Evolutionary conservation across 2,329 filamentous ascomycete species (phyloP).

Genomic region (Aspergillus sp.): DNA sequence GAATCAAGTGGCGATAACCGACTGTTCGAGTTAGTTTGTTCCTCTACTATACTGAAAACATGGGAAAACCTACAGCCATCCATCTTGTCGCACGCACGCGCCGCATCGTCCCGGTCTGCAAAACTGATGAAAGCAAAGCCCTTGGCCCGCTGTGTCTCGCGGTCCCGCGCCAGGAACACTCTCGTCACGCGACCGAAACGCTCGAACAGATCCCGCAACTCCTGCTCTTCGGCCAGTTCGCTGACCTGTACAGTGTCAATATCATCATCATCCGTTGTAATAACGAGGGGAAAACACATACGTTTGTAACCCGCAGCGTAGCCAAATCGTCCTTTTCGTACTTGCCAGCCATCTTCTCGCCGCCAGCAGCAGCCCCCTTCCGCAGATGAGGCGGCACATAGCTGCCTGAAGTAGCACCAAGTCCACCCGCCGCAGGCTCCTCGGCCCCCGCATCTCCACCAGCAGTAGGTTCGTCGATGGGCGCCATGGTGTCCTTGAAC

Average conservation of each 20-base stretch:
- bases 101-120: slow-evolving; percentile 80
- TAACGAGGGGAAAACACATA: slow-evolving; percentile 44
- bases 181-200: slow-evolving; percentile 92
- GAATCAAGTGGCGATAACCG: slow-evolving; percentile 48
- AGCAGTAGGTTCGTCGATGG: slow-evolving; percentile 40
- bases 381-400: slow-evolving; percentile 94
- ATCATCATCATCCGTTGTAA: background rate
- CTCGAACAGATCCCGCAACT: slow-evolving; percentile 97
- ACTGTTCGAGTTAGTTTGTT: slow-evolving; percentile 22
- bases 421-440: slow-evolving; percentile 43
- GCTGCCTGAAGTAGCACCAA: slow-evolving; percentile 64
- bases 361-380: slow-evolving; percentile 52
- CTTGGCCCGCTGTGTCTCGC: slow-evolving; percentile 93
- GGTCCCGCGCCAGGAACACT: slow-evolving; percentile 96
- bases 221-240: slow-evolving; percentile 92
- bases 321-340: slow-evolving; percentile 95
- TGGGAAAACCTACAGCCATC: slow-evolving; percentile 65
- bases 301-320: slow-evolving; percentile 95
- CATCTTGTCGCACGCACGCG: slow-evolving; percentile 93
- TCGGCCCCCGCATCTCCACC: slow-evolving; percentile 41
- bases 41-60: background rate
- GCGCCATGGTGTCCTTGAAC: slow-evolving; percentile 99
- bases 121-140: slow-evolving; percentile 99
- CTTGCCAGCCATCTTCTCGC: slow-evolving; percentile 86
- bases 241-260: slow-evolving; percentile 57